These are phyloP conservation scores for Simmondsia chinensis DNA, from an alignment of 148 eudicot genomes.

Conservation along the genomic window DNA sequence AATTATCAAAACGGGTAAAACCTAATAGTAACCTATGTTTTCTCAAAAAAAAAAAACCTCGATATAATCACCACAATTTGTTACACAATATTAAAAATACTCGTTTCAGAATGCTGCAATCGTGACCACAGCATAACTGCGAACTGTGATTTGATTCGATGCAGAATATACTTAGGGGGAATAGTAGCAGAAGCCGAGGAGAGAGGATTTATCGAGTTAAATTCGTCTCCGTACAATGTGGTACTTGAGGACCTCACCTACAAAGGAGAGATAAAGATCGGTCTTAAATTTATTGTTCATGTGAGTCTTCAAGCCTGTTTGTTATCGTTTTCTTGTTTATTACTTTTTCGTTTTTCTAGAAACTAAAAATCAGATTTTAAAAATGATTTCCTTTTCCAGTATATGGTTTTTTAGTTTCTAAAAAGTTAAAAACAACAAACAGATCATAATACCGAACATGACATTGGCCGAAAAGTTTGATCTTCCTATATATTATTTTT, in stretches of 20 bases:
- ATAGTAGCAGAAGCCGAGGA: constrained; percentile 49
- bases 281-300: constrained; percentile 35
- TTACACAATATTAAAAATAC: background rate
- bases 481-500: no score
- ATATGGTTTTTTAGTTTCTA: no score
- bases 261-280: constrained; percentile 72
- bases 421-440: no score
- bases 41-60: background rate
- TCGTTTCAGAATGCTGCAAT: background rate
- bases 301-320: constrained; percentile 19
- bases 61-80: background rate
- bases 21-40: background rate
- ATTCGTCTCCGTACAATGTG: constrained; percentile 58
- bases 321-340: background rate
- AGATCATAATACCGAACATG: no score
- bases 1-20: background rate
- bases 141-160: constrained; percentile 5
- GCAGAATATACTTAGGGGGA: constrained; percentile 48
- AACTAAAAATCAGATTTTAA: background rate
- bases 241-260: constrained; percentile 72
- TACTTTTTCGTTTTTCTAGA: background rate
- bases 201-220: constrained; percentile 35
- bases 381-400: background rate
- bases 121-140: background rate
- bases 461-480: no score